Evolutionary conservation across 768 basidiomycete species (phyloP), one percentile per base, ranked within the genome.

Genomic region (Punctularia strigosozonata): DNA sequence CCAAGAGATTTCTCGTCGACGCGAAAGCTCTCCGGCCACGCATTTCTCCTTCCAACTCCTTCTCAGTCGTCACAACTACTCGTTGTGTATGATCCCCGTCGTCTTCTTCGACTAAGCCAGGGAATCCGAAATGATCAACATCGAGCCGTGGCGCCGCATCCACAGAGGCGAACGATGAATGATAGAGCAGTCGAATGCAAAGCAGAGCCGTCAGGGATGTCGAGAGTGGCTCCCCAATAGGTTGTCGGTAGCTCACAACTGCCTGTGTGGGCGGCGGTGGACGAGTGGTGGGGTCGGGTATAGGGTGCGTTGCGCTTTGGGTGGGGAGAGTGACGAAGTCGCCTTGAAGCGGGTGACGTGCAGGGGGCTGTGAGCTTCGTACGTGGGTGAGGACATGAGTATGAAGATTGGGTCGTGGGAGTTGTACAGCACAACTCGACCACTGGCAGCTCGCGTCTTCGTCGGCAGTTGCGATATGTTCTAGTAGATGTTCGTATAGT

Each of bases 111-210:
- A 86, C 63, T 17, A 86, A 39, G 1, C 82, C 88, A 4, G 91
- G 91, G 56, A 94, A 87, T 0, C 90, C 90, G 56, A 91, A 94
- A 46, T 86, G 83, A 42, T 92, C 87, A 17, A 73, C 80, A 51
- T 86, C 81, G 2, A 68, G 77, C 20, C 83, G 69, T 23, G 84
- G 83, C 4, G 71, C 71, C 2, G 63, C 55, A 46, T 85, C 84
- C 6, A 67, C 63, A 5, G 80, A 73, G 15, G 80, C 78, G 50
- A 88, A 87, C 1, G 89, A 75, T 4, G 76, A 73, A 32, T 85
- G 71, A 55, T 87, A 91, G 15, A 94, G 66, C 42, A 89, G 77
- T 6, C 91, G 82, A 34, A 92, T 71, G 43, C 86, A 75, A 18
- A 92, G 71, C 13, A 91, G 61, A 3, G 90, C 81, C 0, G 86